These are phyloP conservation scores for Vigna angularis DNA, from an alignment of 306 rosid genomes.

Conservation along the genomic window DNA sequence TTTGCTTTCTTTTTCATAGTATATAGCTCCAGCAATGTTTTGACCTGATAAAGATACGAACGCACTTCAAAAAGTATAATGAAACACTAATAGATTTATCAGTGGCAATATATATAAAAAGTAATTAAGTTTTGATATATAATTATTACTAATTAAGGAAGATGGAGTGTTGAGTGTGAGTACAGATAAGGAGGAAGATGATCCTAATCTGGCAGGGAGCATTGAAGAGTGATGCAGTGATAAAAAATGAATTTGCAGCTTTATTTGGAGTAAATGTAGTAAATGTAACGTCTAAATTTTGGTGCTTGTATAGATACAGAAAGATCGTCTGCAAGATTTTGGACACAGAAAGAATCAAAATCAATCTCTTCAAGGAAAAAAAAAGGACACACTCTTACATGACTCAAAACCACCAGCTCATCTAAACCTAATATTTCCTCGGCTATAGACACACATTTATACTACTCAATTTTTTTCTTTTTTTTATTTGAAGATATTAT, in stretches of 20 bases:
- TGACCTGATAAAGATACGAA: background rate
- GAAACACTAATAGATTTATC: background rate
- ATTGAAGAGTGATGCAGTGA: background rate
- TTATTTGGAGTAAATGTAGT: slow-evolving; percentile 9
- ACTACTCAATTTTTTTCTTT: too few relatives aligned
- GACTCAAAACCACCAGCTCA: slow-evolving; percentile 24
- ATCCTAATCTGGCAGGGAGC: background rate
- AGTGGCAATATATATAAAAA: background rate
- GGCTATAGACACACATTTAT: too few relatives aligned
- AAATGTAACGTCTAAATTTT: slow-evolving; percentile 15
- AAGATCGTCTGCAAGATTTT: slow-evolving; percentile 36
- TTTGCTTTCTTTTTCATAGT: background rate
- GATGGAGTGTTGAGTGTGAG: too few relatives aligned
- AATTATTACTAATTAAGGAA: too few relatives aligned
- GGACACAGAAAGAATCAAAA: slow-evolving; percentile 18
- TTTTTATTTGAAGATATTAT: too few relatives aligned
- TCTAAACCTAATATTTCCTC: background rate
- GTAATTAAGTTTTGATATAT: too few relatives aligned
- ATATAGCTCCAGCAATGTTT: background rate
- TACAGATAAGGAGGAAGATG: background rate
- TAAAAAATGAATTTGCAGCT: background rate
- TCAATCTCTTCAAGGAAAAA: background rate
- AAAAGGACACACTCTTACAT: slow-evolving; percentile 26
- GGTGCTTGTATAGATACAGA: background rate
- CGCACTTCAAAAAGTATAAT: background rate